Evolutionary conservation across 2,329 filamentous ascomycete genomes (phyloP).

Genomic region (Aschersonia sp.): DNA sequence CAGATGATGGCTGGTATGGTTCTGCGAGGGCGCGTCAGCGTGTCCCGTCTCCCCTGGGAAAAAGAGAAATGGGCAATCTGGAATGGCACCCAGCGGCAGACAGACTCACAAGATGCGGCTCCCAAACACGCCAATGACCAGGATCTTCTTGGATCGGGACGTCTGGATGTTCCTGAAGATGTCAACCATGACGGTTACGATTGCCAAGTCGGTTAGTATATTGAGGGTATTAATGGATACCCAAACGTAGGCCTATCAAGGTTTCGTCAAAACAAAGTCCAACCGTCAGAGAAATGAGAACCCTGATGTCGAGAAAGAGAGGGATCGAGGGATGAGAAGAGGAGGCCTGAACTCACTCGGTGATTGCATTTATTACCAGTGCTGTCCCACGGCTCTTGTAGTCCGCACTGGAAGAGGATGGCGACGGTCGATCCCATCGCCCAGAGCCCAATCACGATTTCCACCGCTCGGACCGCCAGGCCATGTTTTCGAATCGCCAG

Average conservation of each 20-base stretch:
- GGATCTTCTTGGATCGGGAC: conserved; percentile 10
- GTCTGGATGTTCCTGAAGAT: conserved; percentile 15
- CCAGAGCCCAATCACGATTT: conserved; percentile 6
- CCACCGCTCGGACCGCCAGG: conserved; percentile 3
- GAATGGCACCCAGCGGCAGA: not conserved
- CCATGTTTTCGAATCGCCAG: conserved; percentile 1
- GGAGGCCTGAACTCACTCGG: conserved; percentile 3
- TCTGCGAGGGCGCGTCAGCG: conserved; percentile 1
- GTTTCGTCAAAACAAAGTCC: not conserved
- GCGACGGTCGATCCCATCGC: conserved; percentile 5
- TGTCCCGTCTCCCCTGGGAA: not conserved
- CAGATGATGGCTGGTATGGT: conserved; percentile 8
- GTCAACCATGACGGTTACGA: conserved; percentile 13
- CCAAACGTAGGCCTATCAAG: conserved; percentile 8
- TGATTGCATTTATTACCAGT: conserved; percentile 7
- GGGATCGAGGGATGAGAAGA: conserved; percentile 1
- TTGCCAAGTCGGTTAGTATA: conserved; percentile 13
- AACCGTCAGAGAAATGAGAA: conserved; percentile 2
- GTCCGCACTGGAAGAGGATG: conserved; percentile 6
- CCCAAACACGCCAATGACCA: conserved; percentile 16
- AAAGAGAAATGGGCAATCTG: not conserved
- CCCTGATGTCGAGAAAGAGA: conserved; percentile 3
- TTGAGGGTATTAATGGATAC: conserved; percentile 14
- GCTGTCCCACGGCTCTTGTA: conserved; percentile 8
- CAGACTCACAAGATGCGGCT: conserved; percentile 14